Conservation (phyloP, 2,329 filamentous ascomycete species). For the Cercospora berteroae region DNA sequence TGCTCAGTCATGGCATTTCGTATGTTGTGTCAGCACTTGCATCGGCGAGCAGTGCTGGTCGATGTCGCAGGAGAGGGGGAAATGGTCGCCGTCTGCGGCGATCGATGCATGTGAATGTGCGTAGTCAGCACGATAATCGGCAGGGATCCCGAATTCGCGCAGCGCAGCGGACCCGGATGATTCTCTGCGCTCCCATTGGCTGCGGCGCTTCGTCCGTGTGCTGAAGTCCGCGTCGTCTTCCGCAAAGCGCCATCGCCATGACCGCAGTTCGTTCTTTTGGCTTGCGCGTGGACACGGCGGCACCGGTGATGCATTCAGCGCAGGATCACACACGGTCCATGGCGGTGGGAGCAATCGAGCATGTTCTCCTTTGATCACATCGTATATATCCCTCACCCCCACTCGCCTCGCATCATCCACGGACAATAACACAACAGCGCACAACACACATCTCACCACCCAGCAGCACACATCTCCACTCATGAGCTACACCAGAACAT, state of each 20-base stretch:
- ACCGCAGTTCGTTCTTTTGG: neutral
- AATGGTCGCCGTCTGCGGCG: neutral
- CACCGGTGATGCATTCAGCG: slow-evolving; percentile 8
- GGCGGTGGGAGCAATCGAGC: neutral
- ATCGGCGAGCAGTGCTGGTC: neutral
- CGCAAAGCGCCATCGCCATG: neutral
- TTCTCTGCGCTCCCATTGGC: neutral
- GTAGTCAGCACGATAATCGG: slow-evolving; percentile 5
- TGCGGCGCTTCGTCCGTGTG: neutral
- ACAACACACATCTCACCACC: neutral
- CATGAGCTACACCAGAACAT: slow-evolving; percentile 18
- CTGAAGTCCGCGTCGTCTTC: neutral
- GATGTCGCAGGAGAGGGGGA: neutral
- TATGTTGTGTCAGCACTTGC: neutral
- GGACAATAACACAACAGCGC: neutral
- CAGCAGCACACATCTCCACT: neutral
- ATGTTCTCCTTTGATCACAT: neutral
- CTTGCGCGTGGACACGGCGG: slow-evolving; percentile 5
- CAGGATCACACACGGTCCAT: neutral
- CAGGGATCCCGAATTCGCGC: slow-evolving; percentile 3
- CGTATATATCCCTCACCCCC: slow-evolving; percentile 9
- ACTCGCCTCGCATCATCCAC: neutral
- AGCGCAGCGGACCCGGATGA: neutral
- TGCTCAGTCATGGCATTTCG: neutral
- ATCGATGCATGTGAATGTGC: neutral